Evolutionary conservation across 1,139 yeast genomes (phyloP).

Genomic region (Blastobotrys indianensis): DNA sequence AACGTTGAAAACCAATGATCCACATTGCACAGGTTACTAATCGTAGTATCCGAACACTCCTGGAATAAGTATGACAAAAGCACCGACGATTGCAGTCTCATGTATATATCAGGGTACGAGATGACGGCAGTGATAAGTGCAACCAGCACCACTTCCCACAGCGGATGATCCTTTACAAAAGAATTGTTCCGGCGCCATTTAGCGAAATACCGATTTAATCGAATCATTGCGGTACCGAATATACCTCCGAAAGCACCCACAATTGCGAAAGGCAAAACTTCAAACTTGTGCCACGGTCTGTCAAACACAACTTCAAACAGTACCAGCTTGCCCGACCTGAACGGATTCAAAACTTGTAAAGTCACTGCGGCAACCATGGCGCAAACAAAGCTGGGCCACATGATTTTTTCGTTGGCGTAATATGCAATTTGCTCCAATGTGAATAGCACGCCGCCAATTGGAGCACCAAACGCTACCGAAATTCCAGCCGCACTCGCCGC

Average conservation of each 20-base stretch:
- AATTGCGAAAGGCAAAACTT: constrained; percentile 59
- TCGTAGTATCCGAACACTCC: constrained; percentile 43
- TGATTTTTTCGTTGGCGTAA: constrained; percentile 54
- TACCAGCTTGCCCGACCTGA: constrained; percentile 51
- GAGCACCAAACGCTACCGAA: constrained; percentile 89
- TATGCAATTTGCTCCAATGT: constrained; percentile 69
- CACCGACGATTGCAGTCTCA: constrained; percentile 52
- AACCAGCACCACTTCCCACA: constrained; percentile 46
- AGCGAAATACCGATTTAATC: constrained; percentile 43
- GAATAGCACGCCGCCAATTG: constrained; percentile 90
- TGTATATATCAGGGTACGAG: constrained; percentile 51
- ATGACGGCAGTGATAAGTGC: constrained; percentile 48
- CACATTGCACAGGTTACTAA: constrained; percentile 36
- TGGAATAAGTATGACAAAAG: constrained; percentile 55
- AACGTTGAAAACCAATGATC: constrained; percentile 26
- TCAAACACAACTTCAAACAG: constrained; percentile 62
- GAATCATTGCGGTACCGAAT: constrained; percentile 53
- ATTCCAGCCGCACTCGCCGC: constrained; percentile 95
- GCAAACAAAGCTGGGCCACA: constrained; percentile 80
- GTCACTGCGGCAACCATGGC: constrained; percentile 70
- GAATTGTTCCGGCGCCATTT: constrained; percentile 29
- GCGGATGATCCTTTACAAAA: constrained; percentile 19
- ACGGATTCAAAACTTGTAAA: constrained; percentile 55
- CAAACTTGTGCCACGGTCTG: constrained; percentile 68
- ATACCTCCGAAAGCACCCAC: constrained; percentile 67